These are phyloP conservation scores for Penicillium flavigenum DNA, from an alignment of 495 filamentous ascomycete species.

Conservation along the genomic window DNA sequence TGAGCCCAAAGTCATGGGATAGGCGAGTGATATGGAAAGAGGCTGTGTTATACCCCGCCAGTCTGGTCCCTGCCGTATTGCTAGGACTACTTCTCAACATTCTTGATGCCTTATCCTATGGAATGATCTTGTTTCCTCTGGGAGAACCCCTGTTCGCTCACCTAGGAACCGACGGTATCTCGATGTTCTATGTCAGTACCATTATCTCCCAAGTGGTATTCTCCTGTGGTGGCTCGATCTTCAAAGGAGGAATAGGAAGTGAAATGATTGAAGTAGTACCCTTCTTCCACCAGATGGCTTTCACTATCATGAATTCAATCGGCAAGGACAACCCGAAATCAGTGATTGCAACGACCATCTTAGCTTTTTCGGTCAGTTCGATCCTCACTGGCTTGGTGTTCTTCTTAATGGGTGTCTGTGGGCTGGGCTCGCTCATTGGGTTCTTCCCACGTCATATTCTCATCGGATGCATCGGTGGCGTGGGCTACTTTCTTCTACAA, in stretches of 20 bases:
- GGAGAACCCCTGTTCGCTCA: conserved; percentile 78
- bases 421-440: conserved; percentile 84
- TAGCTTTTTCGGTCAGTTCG: conserved; percentile 86
- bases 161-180: conserved; percentile 89
- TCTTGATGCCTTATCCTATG: conserved; percentile 91
- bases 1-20: conserved; percentile 73
- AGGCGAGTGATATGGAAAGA: conserved; percentile 60
- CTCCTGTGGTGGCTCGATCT: conserved; percentile 79
- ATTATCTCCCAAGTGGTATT: conserved; percentile 94
- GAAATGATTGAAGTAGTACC: conserved; percentile 98
- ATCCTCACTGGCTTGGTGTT: conserved; percentile 88
- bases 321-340: conserved; percentile 78
- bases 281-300: conserved; percentile 97
- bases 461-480: conserved; percentile 96
- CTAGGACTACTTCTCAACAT: conserved; percentile 89
- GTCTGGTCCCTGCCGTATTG: conserved; percentile 77
- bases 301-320: conserved; percentile 75
- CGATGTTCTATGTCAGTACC: conserved; percentile 97
- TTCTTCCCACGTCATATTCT: conserved; percentile 96
- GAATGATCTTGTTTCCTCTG: conserved; percentile 94
- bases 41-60: conserved; percentile 62
- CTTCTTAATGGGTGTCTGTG: conserved; percentile 81
- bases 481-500: conserved; percentile 91
- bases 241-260: conserved; percentile 91
- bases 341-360: conserved; percentile 88